Evolutionary conservation across 192 early-diverging fungal species (phyloP), one percentile per base, ranked within the genome.

Genomic region (Backusella parvicylindrica): DNA sequence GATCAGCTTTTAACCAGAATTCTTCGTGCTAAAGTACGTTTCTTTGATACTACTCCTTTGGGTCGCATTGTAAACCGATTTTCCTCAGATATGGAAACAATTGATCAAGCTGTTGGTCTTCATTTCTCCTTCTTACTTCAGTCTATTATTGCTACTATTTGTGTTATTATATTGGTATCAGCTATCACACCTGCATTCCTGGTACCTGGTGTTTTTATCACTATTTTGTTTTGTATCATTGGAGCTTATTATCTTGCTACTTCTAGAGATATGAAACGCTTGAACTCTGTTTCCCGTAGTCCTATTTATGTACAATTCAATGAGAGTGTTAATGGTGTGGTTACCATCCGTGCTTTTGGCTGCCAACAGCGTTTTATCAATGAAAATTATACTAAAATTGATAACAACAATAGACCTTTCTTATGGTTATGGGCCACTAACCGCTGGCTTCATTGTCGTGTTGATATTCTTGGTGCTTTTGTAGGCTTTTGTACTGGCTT

Each of bases 31-130:
- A 91, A 91, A 75, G 85, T 96, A 36, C 88, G 91, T 26, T 98
- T 97, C 88, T 98, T 94, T 80, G 95, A 97, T 74, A 90, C 90
- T 21, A 95, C 93, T n/a, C 97, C 97, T 8, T 84, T 94, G 18
- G 95, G 95, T 35, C 89, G 92, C n/a, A 91, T 95, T 64, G 85
- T 80, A 32, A 79, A 97, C 80, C 82, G 97, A 49, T 96, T 95
- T 76, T 92, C 93, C 32, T 91, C 92, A 16, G 95, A 99, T 83
- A 92, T 97, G 79, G 90, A 90, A 26, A 89, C 91, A 1, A 83
- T 97, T 73, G 95, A 97, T 78, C 88, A 90, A 53, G 71, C 67
- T 3, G 79, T 90, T 38, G 85, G 86, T 41, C 86, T 87, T 23
- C 72, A 77, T 16, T 68, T 88, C 15, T 77, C 82, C 23, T 89